phyloP scores from a whole-genome alignment of 345 rosid genomes.

The Kernera saxatilis region DNA sequence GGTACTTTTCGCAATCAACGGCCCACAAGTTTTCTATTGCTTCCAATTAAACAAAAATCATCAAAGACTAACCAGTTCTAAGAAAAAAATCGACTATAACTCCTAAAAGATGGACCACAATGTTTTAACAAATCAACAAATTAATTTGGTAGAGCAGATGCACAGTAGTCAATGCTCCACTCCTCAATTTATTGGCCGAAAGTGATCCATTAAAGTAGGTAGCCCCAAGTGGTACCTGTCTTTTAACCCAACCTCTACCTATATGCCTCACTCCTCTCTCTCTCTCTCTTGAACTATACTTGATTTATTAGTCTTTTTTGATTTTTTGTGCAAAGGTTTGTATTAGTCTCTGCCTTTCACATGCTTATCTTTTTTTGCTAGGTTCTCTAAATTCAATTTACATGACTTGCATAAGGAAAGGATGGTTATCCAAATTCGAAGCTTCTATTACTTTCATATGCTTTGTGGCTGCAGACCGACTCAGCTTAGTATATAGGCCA shows the following conservation, averaged over 20 bases:
- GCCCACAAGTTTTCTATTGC: background rate
- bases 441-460: too few relatives aligned
- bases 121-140: slow-evolving; percentile 17
- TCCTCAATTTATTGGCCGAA: slow-evolving; percentile 29
- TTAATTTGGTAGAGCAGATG: slow-evolving; percentile 19
- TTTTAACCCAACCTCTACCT: slow-evolving; percentile 6
- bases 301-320: too few relatives aligned
- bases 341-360: too few relatives aligned
- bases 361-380: too few relatives aligned
- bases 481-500: too few relatives aligned
- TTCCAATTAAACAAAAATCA: background rate
- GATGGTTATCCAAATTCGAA: too few relatives aligned
- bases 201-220: slow-evolving; percentile 6
- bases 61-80: background rate
- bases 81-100: background rate
- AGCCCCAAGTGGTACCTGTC: slow-evolving; percentile 5
- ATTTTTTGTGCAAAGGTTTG: too few relatives aligned
- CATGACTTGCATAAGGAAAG: too few relatives aligned
- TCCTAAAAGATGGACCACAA: slow-evolving; percentile 20
- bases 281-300: background rate
- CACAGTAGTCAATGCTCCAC: slow-evolving; percentile 29
- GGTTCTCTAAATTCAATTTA: too few relatives aligned
- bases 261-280: background rate
- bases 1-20: background rate
- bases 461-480: too few relatives aligned